These are phyloP conservation scores for Carpinus fangiana DNA, from an alignment of 306 rosid species.

Conservation along the genomic window DNA sequence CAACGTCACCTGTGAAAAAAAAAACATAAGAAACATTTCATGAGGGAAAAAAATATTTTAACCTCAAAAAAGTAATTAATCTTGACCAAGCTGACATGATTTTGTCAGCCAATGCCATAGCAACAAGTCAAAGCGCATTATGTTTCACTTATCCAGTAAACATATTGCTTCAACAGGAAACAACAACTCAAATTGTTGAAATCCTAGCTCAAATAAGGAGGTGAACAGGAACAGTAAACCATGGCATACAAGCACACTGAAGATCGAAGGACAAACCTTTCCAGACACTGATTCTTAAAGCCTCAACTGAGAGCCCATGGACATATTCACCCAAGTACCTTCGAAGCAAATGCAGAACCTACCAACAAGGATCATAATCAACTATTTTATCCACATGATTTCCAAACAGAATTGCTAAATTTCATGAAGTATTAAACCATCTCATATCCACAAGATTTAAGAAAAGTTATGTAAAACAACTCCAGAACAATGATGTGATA, in stretches of 20 bases:
- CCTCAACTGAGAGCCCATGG: constrained; percentile 91
- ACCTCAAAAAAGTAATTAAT: background rate
- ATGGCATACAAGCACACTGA: constrained; percentile 22
- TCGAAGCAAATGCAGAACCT: constrained; percentile 94
- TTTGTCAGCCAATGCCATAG: constrained; percentile 2
- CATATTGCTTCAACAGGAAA: constrained; percentile 11
- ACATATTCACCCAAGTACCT: constrained; percentile 96
- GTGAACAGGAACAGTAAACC: background rate
- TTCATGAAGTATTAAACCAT: background rate
- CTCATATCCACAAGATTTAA: background rate
- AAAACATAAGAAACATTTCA: constrained; percentile 19
- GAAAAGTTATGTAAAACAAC: background rate
- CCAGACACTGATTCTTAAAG: constrained; percentile 96
- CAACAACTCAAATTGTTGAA: background rate
- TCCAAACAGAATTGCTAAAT: background rate
- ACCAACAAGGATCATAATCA: constrained; percentile 8
- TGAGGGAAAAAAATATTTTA: background rate
- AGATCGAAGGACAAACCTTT: constrained; percentile 63
- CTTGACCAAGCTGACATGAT: background rate
- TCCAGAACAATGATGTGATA: background rate
- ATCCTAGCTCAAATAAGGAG: background rate
- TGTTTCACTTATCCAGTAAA: background rate
- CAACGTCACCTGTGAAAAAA: constrained; percentile 78
- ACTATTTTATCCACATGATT: background rate
- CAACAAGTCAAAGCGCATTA: background rate